Evolutionary conservation across 305 asterid genomes (phyloP).

Genomic region (Fraxinus floribunda): DNA sequence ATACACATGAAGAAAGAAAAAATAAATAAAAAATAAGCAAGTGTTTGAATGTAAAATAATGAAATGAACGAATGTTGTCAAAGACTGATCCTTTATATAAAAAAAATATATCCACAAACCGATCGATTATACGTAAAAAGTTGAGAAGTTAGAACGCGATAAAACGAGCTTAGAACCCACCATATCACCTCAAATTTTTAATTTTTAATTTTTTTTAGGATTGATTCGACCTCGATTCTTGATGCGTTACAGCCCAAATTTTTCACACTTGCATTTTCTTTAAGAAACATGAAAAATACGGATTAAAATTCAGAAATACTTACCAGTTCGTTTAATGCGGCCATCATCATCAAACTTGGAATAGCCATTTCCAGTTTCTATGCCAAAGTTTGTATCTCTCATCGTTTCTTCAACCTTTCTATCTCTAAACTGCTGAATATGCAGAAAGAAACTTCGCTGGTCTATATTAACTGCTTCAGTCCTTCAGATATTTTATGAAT

Average conservation of each 20-base stretch:
- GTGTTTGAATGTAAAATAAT: not conserved
- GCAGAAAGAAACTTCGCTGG: not conserved
- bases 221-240: not conserved
- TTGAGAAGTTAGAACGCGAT: not conserved
- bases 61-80: not conserved
- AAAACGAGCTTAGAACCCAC: not conserved
- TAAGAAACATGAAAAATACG: not conserved
- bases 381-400: slow-evolving; percentile 15
- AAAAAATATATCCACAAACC: not conserved
- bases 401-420: slow-evolving; percentile 8
- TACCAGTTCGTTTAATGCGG: slow-evolving; percentile 56
- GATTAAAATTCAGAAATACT: not conserved
- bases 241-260: not conserved
- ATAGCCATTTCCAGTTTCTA: slow-evolving; percentile 22
- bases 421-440: not conserved
- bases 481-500: not conserved
- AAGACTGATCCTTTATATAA: not conserved
- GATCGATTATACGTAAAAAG: not conserved
- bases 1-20: too few relatives aligned
- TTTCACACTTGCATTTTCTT: not conserved
- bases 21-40: not conserved
- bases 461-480: not conserved
- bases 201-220: too few relatives aligned
- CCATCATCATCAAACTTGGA: slow-evolving; percentile 64
- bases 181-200: not conserved